phyloP scores from a whole-genome alignment of 1,284 basidiomycete genomes.

The Leccinum variabile region DNA sequence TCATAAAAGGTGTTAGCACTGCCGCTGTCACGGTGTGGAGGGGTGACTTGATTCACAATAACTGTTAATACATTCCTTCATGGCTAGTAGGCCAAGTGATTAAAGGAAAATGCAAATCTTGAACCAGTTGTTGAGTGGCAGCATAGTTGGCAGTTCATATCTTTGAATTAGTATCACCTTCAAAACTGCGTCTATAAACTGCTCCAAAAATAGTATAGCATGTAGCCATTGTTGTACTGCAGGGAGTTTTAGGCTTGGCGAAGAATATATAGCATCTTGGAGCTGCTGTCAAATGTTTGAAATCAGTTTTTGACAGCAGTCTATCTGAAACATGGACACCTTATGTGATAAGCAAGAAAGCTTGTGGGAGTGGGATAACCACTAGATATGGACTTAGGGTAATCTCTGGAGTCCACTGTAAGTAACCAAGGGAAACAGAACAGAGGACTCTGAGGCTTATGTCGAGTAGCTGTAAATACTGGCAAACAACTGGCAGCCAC shows the following conservation, averaged over 20 bases:
- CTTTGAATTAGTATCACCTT: not conserved
- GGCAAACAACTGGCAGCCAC: too few species aligned
- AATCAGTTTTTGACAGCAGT: not conserved
- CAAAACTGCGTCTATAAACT: not conserved
- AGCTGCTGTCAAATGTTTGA: not conserved
- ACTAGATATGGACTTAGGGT: too few species aligned
- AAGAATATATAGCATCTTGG: not conserved
- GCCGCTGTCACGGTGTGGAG: not conserved
- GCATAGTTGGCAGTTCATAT: not conserved
- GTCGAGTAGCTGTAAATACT: too few species aligned
- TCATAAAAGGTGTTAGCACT: not conserved
- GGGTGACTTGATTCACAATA: not conserved
- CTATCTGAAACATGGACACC: not conserved
- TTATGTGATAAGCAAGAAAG: too few species aligned
- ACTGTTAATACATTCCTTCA: not conserved
- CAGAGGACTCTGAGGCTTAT: too few species aligned
- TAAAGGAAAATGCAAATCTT: not conserved
- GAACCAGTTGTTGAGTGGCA: not conserved
- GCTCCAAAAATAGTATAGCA: not conserved
- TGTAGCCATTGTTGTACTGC: not conserved
- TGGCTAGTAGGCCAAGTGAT: conserved; percentile 6
- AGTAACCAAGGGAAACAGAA: too few species aligned
- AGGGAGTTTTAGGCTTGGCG: not conserved
- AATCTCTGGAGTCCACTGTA: too few species aligned
- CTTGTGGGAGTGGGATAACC: too few species aligned